Conservation (phyloP, 345 rosid genomes). For the Dipteronia dyeriana region DNA sequence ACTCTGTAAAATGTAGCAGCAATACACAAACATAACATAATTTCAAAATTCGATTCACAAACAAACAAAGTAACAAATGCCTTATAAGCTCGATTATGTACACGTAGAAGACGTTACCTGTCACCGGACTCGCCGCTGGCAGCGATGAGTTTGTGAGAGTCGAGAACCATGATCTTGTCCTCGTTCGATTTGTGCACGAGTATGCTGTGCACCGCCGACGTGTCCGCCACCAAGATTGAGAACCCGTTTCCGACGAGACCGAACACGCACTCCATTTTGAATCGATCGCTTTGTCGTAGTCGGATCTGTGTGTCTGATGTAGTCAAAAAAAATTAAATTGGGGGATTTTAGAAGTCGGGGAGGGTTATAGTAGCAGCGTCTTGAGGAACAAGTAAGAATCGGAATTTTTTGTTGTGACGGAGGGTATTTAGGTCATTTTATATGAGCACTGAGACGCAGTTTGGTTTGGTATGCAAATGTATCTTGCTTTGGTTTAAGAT, state of each 20-base stretch:
- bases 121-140: slow-evolving; percentile 99
- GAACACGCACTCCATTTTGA: slow-evolving; percentile 86
- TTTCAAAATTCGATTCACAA: neutral
- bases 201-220: slow-evolving; percentile 91
- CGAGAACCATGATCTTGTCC: slow-evolving; percentile 96
- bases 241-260: slow-evolving; percentile 91
- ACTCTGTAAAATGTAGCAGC: slow-evolving; percentile 46
- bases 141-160: slow-evolving; percentile 92
- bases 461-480: neutral
- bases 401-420: neutral
- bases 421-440: slow-evolving; percentile 23
- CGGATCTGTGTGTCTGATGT: slow-evolving; percentile 27
- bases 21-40: neutral
- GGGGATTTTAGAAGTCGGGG: neutral
- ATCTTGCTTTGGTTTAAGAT: neutral
- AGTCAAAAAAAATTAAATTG: neutral
- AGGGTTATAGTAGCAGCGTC: slow-evolving; percentile 13
- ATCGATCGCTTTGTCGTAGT: slow-evolving; percentile 3
- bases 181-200: slow-evolving; percentile 91
- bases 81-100: neutral
- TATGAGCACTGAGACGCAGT: neutral
- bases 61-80: neutral
- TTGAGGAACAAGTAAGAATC: slow-evolving; percentile 39
- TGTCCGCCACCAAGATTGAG: slow-evolving; percentile 78
- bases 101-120: slow-evolving; percentile 40